Percentiles rank a stretch among this genome's conserved stretches.
Evolutionary conservation across 176 grass and related monocot genomes (phyloP).

Genomic region (Bonia amplexicaulis): DNA sequence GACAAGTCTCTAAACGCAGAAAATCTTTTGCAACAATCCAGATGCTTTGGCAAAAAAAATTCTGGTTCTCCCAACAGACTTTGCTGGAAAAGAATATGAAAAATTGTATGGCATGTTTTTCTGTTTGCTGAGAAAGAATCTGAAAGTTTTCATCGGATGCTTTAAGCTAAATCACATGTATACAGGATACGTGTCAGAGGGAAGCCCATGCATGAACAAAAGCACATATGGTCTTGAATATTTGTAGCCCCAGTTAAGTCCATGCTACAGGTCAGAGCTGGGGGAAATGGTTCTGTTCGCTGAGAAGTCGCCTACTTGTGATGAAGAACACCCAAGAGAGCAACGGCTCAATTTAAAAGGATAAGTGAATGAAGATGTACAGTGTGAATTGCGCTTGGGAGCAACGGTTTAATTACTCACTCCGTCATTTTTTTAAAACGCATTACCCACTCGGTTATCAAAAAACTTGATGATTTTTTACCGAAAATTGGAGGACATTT

Average conservation of each 20-base stretch:
- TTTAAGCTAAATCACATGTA: not conserved
- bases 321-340: not conserved
- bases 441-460: no score
- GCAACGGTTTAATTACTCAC: no score
- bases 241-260: not conserved
- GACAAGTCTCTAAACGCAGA: slow-evolving; percentile 14
- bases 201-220: not conserved
- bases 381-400: no score
- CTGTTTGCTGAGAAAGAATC: not conserved
- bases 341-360: not conserved
- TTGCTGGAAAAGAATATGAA: not conserved
- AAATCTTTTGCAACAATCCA: not conserved
- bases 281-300: slow-evolving; percentile 45
- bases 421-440: no score
- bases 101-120: not conserved
- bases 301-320: slow-evolving; percentile 41
- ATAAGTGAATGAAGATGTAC: no score
- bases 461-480: no score
- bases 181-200: not conserved
- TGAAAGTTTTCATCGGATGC: not conserved
- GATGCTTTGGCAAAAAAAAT: not conserved
- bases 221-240: not conserved
- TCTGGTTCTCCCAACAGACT: not conserved
- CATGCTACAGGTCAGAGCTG: slow-evolving; percentile 27
- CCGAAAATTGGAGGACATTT: no score